Evolutionary conservation across 257 asterid genomes (phyloP), one percentile per base, ranked within the genome.

Genomic region (Lithospermum erythrorhizon): DNA sequence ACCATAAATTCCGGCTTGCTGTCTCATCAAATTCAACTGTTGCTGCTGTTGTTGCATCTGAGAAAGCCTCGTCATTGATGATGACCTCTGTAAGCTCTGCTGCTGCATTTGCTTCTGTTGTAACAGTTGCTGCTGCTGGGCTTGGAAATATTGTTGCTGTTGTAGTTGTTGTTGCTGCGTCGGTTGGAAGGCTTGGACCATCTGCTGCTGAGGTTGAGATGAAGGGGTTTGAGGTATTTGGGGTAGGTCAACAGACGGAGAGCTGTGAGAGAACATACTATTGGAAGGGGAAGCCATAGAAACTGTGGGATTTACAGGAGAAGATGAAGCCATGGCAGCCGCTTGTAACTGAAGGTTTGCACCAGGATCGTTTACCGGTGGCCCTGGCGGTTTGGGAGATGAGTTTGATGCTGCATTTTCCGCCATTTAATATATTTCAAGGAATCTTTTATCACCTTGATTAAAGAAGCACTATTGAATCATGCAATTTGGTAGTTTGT

Each of bases 1-100:
- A 66, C 94, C 84, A 41, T 83, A 88, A 67, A 82, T 75, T 58
- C 85, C 89, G 1, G 78, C 69, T 52, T 81, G 84, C 37, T 80
- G 86, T 69, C 81, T 65, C 80, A 72, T 61, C 65, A 81, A 72
- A 35, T 83, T 79, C n/a, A 72, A 68, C 53, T 13, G 49, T 41
- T 41, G 76, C 62, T 75, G 82, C 63, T 72, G 78, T 60, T 75
- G 86, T 66, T 88, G 96, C 67, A 79, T 58, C 59, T 80, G 97
- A 66, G 69, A 83, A 64, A 84, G 78, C 87, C 93, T 84, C 51
- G 89, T 66, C 55, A 84, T 71, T 1, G 95, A 86, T 21, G 85
- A 72, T 18, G 91, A 82, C 74, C 91, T 81, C 83, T 82, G 91
- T 64, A 80, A 59, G 68, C 78, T 78, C 77, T 69, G 73, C 74